A percentile compares a stretch with the other conserved stretches of the same genome.
phyloP scores from a whole-genome alignment of 441 rosid species.

The Pelargonium citronellum region DNA sequence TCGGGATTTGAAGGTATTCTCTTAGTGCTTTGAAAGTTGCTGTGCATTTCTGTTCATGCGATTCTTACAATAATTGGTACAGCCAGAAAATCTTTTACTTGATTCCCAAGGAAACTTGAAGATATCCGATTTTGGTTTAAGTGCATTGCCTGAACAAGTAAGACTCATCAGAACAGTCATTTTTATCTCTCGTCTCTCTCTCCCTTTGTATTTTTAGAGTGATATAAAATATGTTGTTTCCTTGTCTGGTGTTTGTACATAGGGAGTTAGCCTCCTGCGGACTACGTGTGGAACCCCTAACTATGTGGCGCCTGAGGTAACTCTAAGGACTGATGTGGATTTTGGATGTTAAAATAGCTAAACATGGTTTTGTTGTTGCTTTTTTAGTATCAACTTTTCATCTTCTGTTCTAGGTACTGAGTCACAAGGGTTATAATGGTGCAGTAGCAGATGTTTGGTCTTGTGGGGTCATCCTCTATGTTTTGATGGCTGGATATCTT shows the following conservation, averaged over 20 bases:
- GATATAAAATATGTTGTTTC: slow-evolving; percentile 7
- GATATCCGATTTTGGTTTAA: slow-evolving; percentile 94
- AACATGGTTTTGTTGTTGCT: neutral
- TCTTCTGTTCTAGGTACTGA: slow-evolving; percentile 57
- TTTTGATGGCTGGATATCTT: slow-evolving; percentile 86
- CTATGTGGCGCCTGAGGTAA: slow-evolving; percentile 97
- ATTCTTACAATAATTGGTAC: too few relatives aligned
- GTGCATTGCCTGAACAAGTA: slow-evolving; percentile 82
- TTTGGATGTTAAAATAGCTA: neutral
- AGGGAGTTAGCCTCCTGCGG: slow-evolving; percentile 80
- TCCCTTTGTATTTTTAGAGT: too few relatives aligned
- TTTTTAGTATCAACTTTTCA: slow-evolving; percentile 9
- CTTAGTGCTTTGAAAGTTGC: slow-evolving; percentile 10
- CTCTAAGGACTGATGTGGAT: neutral
- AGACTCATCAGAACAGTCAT: too few relatives aligned
- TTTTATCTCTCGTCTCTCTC: too few relatives aligned
- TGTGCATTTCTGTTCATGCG: slow-evolving; percentile 13
- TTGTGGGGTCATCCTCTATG: slow-evolving; percentile 86
- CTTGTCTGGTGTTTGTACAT: slow-evolving; percentile 22
- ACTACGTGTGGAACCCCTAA: slow-evolving; percentile 97
- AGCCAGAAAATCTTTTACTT: slow-evolving; percentile 94
- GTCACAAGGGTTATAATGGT: slow-evolving; percentile 95
- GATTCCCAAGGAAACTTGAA: slow-evolving; percentile 86
- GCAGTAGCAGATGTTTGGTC: slow-evolving; percentile 96
- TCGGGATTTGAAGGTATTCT: slow-evolving; percentile 78